phyloP scores from a whole-genome alignment of 352 stramenopile species.

The Pythium scleroteichum region DNA sequence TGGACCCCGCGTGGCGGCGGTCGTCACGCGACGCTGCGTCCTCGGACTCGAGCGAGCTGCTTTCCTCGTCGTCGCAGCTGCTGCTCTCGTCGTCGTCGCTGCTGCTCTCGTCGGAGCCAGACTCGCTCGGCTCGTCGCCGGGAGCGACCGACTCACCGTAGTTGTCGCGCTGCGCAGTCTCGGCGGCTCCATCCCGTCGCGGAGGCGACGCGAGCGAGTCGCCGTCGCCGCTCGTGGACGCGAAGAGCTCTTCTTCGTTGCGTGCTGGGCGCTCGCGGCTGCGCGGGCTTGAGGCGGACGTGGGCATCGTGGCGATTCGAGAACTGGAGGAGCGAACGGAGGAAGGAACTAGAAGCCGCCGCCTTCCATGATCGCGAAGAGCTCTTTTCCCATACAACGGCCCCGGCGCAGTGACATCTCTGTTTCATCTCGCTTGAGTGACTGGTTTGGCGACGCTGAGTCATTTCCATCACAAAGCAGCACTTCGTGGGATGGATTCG shows the following conservation, averaged over 20 bases:
- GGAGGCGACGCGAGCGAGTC: conserved; percentile 15
- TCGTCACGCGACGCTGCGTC: conserved; percentile 1
- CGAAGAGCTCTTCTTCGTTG: conserved; percentile 23
- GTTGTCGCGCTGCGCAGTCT: conserved; percentile 10
- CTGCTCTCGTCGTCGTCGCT: conserved; percentile 14
- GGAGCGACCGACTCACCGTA: conserved; percentile 17
- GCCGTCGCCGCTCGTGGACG: conserved; percentile 16
- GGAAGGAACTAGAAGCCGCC: neutral
- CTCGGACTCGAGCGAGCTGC: conserved; percentile 24
- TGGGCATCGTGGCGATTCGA: neutral
- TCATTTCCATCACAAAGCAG: no score
- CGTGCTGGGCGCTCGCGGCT: conserved; percentile 14
- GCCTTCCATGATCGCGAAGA: conserved; percentile 1
- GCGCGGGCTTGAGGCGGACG: conserved; percentile 3
- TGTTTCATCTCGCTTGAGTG: neutral
- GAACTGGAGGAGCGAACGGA: neutral
- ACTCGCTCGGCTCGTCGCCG: conserved; percentile 19
- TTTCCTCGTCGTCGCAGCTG: conserved; percentile 20
- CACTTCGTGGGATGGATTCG: no score
- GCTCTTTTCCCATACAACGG: conserved; percentile 5
- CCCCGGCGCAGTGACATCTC: neutral
- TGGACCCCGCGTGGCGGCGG: neutral
- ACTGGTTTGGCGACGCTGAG: no score
- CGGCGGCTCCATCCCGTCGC: neutral
- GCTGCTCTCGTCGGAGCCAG: conserved; percentile 19